Evolutionary conservation across 139 green algal species (phyloP), one percentile per base, ranked within the genome.

Genomic region (Pedinophyceae sp.): DNA sequence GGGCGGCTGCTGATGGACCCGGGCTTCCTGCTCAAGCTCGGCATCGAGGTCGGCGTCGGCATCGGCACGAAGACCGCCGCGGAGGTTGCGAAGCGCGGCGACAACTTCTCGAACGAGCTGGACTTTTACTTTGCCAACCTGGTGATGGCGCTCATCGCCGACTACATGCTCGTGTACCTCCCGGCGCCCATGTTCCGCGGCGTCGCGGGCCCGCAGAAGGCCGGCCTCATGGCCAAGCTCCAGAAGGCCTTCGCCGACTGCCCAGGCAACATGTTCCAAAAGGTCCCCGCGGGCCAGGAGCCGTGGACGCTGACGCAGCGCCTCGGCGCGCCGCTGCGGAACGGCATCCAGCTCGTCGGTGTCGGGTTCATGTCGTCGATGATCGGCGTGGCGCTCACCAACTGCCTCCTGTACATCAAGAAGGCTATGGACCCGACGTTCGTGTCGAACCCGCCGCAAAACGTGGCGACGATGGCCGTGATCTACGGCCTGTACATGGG

Each of bases 161-260:
- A 98, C 68, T 97, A 95, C 78, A 94, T 97, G 89, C 79, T 98
- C 13, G 89, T 94, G 2, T 97, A 88, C 88, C 77, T 97, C 58
- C 89, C 89, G 0, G 91, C 91, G 19, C 89, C 89, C 22, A 89
- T 87, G 2, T 68, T 92, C 28, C n/a, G 27, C 27, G 39, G 10
- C 34, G 10, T 19, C 13, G 27, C 29, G 3, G 54, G 18, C 40
- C 7, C 5, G 10, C 5, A 17, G 20, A 52, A 51, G 39, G 22
- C 34, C 54, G 34, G 7, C 34, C 10, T 43, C 34, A 7, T 43
- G 10, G 10, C 10, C 16, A n/a, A 15, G 16, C 19, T 76, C 48
- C 22, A 28, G 2, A 23, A 3, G 16, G 71, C 92, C 51, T 83
- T 96, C 48, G 70, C 71, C 2, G 65, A 70, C 48, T 94, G 83